phyloP scores from a whole-genome alignment of 371 early-diverging fungal genomes.

The Catenaria anguillulae region DNA sequence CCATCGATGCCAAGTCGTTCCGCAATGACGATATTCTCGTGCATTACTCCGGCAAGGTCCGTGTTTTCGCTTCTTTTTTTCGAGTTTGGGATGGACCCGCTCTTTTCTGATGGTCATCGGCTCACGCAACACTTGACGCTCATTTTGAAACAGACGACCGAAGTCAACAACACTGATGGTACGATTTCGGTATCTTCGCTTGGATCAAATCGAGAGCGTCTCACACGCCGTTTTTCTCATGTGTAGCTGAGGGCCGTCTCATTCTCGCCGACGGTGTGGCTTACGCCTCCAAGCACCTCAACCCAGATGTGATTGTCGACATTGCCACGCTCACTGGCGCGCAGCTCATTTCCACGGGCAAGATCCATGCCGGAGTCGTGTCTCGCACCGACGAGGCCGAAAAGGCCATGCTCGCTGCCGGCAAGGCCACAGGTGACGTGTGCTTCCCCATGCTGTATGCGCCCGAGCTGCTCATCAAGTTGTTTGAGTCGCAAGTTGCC shows the following conservation, averaged over 20 bases:
- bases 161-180: slow-evolving; percentile 37
- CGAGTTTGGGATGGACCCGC: too few species aligned
- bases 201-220: too few species aligned
- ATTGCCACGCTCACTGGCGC: slow-evolving; percentile 37
- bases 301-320: slow-evolving; percentile 24
- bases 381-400: slow-evolving; percentile 20
- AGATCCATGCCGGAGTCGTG: slow-evolving; percentile 24
- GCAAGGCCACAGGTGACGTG: slow-evolving; percentile 23
- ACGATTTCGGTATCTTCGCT: slow-evolving; percentile 21
- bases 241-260: slow-evolving; percentile 8
- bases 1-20: slow-evolving; percentile 16
- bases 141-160: too few species aligned
- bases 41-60: slow-evolving; percentile 25
- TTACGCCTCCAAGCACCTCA: slow-evolving; percentile 24
- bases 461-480: slow-evolving; percentile 16
- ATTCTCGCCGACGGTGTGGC: slow-evolving; percentile 19
- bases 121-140: too few species aligned
- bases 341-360: slow-evolving; percentile 27
- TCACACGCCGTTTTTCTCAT: slow-evolving; percentile 1
- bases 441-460: slow-evolving; percentile 20
- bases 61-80: too few species aligned
- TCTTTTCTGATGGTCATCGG: too few species aligned
- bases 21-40: slow-evolving; percentile 26
- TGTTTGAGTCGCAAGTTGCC: slow-evolving; percentile 19
- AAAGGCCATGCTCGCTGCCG: slow-evolving; percentile 16